These are phyloP conservation scores for Pyrenophora teres DNA, from an alignment of 2,329 filamentous ascomycete genomes.

Conservation along the genomic window DNA sequence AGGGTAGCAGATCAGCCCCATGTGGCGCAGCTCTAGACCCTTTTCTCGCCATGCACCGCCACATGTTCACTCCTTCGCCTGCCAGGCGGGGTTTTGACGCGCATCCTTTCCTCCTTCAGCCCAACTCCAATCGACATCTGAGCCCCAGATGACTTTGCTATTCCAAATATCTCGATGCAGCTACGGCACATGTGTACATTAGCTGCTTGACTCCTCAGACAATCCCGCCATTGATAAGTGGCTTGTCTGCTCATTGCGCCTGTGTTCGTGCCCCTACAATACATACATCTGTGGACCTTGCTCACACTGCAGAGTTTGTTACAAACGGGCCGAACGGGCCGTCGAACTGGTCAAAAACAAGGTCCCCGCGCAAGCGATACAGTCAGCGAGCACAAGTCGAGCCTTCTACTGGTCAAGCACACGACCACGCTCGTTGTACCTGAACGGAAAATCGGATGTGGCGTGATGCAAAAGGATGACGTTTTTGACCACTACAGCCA, in stretches of 20 bases:
- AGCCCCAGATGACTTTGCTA: too few species aligned
- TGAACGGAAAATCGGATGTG: too few species aligned
- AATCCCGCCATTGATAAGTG: too few species aligned
- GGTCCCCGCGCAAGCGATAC: neutral
- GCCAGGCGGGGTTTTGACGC: neutral
- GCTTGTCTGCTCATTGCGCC: neutral
- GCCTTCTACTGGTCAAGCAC: too few species aligned
- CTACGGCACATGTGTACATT: too few species aligned
- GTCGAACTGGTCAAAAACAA: neutral
- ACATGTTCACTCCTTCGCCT: slow-evolving; percentile 2
- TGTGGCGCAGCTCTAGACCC: slow-evolving; percentile 11
- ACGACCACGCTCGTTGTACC: too few species aligned
- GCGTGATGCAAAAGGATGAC: too few species aligned
- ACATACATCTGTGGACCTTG: neutral
- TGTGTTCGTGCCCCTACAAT: neutral
- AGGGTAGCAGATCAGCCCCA: neutral
- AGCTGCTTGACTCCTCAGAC: too few species aligned
- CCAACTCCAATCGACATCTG: neutral
- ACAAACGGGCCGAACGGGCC: slow-evolving; percentile 2
- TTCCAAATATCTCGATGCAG: too few species aligned
- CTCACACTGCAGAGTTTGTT: neutral
- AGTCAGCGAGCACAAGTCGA: too few species aligned
- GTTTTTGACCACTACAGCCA: too few species aligned
- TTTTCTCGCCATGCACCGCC: slow-evolving; percentile 2
- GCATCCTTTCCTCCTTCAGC: neutral